Base-by-base conservation (phyloP, 2,329 filamentous ascomycete genomes). In the Pseudogymnoascus sp. region DNA sequence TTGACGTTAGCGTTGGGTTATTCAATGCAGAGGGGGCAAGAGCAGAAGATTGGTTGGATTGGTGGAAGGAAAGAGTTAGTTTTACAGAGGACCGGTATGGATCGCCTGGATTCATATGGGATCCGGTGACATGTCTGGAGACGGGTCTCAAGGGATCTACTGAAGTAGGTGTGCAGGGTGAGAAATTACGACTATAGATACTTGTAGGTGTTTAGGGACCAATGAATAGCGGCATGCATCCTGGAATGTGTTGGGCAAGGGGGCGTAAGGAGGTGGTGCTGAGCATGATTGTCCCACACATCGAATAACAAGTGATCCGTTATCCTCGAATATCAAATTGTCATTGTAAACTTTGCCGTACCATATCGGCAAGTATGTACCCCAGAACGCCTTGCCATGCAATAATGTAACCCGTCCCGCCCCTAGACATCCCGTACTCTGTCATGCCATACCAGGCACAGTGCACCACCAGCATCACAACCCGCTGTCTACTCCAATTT, bases 401-500 rank as follows among this genome's bases (percentile, higher is more conserved):
- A 50, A 62, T 57, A 62, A 10, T 62, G 23, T 62, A 57, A 31
- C 44, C 62, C 23, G n/a, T 36, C 5, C 53, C 62, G 4, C 19
- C 35, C n/a, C 33, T 13, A 23, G 19, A 60, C 35, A 36, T 61
- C 62, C n/a, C 44, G 28, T 50, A n/a, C 15, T 57, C n/a, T 33
- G 31, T 11, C 59, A 38, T 60, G 31, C 59, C 59, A 60, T 36
- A 38, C 59, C 36, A 60, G 23, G 13, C 59, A 60, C n/a, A 0
- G 21, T 31, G 47, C 47, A 17, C 47, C 26, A 31, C 47, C n/a
- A n/a, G 19, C 47, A n/a, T 33, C n/a, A 13, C 47, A 57, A 33
- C 10, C 47, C 47, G 9, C 15, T 26, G 6, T 7, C 40, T 64
- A 97, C 76, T 99, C 95, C 74, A 99, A 78, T 77, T 97, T 97